These are phyloP conservation scores for Podaxis sp. DNA, from an alignment of 768 basidiomycete genomes.

Conservation along the genomic window DNA sequence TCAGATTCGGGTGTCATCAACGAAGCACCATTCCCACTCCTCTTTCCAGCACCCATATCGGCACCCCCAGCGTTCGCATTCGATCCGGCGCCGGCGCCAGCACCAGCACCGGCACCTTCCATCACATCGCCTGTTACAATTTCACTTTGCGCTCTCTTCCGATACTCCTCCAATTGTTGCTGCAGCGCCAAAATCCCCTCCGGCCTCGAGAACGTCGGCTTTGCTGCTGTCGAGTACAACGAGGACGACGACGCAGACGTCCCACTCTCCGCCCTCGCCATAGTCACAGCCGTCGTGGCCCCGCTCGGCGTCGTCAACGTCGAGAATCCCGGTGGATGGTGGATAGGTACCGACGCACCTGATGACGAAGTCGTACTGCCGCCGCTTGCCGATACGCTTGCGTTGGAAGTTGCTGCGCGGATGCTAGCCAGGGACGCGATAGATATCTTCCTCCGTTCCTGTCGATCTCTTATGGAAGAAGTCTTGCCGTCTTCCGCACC, in stretches of 20 bases:
- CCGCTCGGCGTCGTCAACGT: constrained; percentile 50
- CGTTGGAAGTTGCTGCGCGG: constrained; percentile 17
- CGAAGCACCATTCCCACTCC: constrained; percentile 8
- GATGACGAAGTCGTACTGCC: constrained; percentile 36
- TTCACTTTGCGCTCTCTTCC: constrained; percentile 26
- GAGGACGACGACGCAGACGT: constrained; percentile 61
- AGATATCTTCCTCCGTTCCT: constrained; percentile 31
- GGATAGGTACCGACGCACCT: constrained; percentile 45
- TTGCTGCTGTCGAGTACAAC: constrained; percentile 34
- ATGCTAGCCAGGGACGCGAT: constrained; percentile 37
- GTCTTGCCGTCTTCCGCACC: constrained; percentile 4
- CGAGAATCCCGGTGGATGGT: constrained; percentile 40
- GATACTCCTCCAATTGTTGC: constrained; percentile 44
- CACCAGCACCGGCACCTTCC: neutral
- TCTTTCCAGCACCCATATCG: constrained; percentile 1
- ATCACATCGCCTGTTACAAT: constrained; percentile 18
- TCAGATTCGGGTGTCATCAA: constrained; percentile 31
- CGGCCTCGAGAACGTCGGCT: constrained; percentile 54
- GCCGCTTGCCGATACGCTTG: constrained; percentile 18
- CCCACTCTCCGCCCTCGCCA: constrained; percentile 49
- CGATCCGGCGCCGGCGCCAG: neutral
- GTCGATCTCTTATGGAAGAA: constrained; percentile 16
- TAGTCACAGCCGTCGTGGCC: constrained; percentile 64
- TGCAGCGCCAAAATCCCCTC: constrained; percentile 57
- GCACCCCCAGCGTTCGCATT: neutral